Percentiles rank a stretch among this genome's conserved stretches.
These are phyloP conservation scores for Eucalyptus virginea DNA, from an alignment of 345 rosid species.

Conservation along the genomic window DNA sequence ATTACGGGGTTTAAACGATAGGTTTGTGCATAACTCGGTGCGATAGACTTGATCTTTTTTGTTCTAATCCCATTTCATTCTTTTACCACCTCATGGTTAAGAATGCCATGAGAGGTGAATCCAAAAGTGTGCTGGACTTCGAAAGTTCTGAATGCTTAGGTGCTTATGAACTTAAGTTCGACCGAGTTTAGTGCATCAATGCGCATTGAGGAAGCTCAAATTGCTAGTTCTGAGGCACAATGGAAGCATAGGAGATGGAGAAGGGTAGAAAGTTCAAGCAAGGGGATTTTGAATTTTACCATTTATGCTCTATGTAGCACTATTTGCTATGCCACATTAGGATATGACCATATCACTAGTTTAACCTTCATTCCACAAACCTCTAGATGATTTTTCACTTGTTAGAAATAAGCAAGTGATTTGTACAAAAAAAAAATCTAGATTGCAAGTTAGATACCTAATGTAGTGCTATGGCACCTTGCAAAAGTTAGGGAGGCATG, in stretches of 20 bases:
- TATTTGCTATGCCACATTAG: background rate
- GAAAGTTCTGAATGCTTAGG: background rate
- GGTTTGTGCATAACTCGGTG: background rate
- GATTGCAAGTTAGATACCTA: background rate
- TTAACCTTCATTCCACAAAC: background rate
- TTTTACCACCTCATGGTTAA: background rate
- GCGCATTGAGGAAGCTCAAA: background rate
- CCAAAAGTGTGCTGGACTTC: background rate
- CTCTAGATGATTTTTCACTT: background rate
- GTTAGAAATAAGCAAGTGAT: background rate
- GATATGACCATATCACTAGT: background rate
- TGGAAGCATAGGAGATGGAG: background rate
- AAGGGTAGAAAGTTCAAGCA: background rate
- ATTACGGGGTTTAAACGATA: background rate
- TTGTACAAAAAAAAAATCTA: background rate
- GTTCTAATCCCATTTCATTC: background rate
- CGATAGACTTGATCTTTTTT: background rate
- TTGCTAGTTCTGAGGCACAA: background rate
- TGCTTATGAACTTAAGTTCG: background rate
- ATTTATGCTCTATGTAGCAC: background rate
- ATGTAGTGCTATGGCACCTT: background rate
- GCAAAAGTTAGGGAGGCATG: background rate
- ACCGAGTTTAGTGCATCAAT: background rate
- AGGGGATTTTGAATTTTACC: background rate
- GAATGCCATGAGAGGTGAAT: background rate